Base-by-base conservation (phyloP, 2,329 filamentous ascomycete genomes). In the Uncinocarpus reesii region DNA sequence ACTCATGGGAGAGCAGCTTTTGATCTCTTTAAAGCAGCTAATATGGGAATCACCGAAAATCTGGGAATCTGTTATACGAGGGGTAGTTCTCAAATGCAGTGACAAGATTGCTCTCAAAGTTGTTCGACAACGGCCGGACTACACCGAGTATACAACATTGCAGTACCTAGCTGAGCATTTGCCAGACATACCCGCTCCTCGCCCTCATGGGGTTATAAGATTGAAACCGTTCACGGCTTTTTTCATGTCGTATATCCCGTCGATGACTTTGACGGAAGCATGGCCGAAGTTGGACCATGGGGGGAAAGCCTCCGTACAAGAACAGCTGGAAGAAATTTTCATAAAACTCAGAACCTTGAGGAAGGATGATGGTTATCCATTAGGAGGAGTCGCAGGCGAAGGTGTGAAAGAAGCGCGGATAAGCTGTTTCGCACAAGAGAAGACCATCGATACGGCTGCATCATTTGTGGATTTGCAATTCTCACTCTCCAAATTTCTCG, bases 211-310 rank as follows among this genome's bases (percentile, higher is more conserved):
- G 2, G 15, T 62, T 13, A 51, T 62, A 4, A 29, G 24, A 7
- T 47, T 59, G 3, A 56, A 54, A 1, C 52, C 49, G 8, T 55
- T 56, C 49, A 47, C 53, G 13, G 55, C 57, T 11, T 56, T 60
- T 24, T 61, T 62, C 35, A 62, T 62, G 58, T 53, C 58, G 6
- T 60, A 57, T 35, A 55, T 60, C 42, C 53, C 52, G 28, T 53
- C 28, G 56, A 47, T 18, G 18, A 59, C 55, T 5, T 48, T 62
- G 37, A 35, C 47, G 7, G 2, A 59, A 46, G 53, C 41, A 32
- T 63, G 57, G 60, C 48, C 56, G 4, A 42, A 13, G 11, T 41
- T 62, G 13, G 45, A 52, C 3, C 50, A 55, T 21, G 46, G 57
- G 20, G 47, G 48, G 3, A 63, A 53, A 32, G 21, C 44, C 4